Evolutionary conservation across 331 rosid genomes (phyloP).

Genomic region (Dryas integrifolia): DNA sequence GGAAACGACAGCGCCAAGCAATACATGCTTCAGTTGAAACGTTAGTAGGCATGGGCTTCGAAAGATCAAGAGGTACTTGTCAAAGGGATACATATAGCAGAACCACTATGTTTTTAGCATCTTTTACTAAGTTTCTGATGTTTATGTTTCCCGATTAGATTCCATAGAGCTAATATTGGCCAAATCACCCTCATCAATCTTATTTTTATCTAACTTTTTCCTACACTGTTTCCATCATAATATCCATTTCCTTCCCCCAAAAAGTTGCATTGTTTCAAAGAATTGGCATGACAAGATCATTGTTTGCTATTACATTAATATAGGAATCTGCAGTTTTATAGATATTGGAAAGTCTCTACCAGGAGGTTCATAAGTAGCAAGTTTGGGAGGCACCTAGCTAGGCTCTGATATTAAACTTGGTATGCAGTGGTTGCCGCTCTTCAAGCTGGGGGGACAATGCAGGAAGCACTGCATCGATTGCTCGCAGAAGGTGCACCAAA

Average conservation of each 20-base stretch:
- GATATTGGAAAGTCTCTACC: background rate
- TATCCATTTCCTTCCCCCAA: too few species aligned
- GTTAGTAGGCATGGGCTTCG: slow-evolving; percentile 69
- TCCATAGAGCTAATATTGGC: background rate
- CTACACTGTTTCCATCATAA: background rate
- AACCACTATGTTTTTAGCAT: background rate
- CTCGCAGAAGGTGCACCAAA: slow-evolving; percentile 33
- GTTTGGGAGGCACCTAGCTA: slow-evolving; percentile 3
- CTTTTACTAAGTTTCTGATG: too few species aligned
- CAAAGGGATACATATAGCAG: background rate
- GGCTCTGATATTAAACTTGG: slow-evolving; percentile 26
- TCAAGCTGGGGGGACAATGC: slow-evolving; percentile 47
- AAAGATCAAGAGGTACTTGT: slow-evolving; percentile 64
- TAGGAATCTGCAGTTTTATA: too few species aligned
- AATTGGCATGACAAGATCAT: too few species aligned
- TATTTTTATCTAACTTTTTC: background rate
- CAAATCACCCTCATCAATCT: background rate
- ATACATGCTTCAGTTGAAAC: slow-evolving; percentile 52
- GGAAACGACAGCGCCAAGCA: slow-evolving; percentile 49
- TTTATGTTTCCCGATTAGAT: too few species aligned
- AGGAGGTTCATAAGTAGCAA: background rate
- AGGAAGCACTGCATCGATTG: slow-evolving; percentile 48
- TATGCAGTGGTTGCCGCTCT: slow-evolving; percentile 63
- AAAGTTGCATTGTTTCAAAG: too few species aligned
- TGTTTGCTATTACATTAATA: too few species aligned